phyloP scores from a whole-genome alignment of 805 yeast species.

The Candida patagonica region DNA sequence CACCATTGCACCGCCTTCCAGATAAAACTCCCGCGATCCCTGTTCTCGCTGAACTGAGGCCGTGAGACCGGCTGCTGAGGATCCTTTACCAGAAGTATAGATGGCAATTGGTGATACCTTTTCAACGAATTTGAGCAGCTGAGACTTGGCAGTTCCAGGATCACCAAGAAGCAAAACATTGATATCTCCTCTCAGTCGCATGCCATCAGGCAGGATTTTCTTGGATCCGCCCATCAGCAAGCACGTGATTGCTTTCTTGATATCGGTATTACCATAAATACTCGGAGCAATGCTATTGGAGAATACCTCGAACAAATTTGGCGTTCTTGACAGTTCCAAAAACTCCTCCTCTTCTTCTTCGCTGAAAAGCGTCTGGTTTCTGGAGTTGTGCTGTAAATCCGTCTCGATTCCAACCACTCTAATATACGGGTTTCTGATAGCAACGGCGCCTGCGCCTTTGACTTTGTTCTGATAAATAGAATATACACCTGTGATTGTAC shows the following conservation, averaged over 20 bases:
- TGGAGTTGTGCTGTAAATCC: constrained; percentile 61
- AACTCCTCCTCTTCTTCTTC: constrained; percentile 95
- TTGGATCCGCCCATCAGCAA: constrained; percentile 90
- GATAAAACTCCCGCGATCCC: constrained; percentile 77
- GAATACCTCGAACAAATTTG: constrained; percentile 78
- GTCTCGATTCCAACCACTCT: constrained; percentile 80
- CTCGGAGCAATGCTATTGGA: constrained; percentile 91
- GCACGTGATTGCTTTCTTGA: constrained; percentile 89
- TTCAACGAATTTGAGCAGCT: constrained; percentile 87
- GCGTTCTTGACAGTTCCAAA: constrained; percentile 66
- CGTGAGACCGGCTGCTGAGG: constrained; percentile 98
- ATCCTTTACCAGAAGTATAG: constrained; percentile 97
- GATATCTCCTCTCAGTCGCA: constrained; percentile 94
- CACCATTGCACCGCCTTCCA: constrained; percentile 99
- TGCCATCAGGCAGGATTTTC: constrained; percentile 86
- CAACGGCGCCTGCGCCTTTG: constrained; percentile 51
- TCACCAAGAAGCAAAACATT: constrained; percentile 91
- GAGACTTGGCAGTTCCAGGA: constrained; percentile 99
- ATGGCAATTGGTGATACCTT: constrained; percentile 91
- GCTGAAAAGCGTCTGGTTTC: constrained; percentile 54
- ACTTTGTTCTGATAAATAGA: constrained; percentile 72
- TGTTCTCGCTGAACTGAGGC: constrained; percentile 95
- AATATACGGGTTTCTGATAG: constrained; percentile 87
- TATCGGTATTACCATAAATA: constrained; percentile 87
- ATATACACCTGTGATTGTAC: constrained; percentile 85